Evolutionary conservation across 192 early-diverging fungal genomes (phyloP).

Genomic region (Mortierella claussenii): DNA sequence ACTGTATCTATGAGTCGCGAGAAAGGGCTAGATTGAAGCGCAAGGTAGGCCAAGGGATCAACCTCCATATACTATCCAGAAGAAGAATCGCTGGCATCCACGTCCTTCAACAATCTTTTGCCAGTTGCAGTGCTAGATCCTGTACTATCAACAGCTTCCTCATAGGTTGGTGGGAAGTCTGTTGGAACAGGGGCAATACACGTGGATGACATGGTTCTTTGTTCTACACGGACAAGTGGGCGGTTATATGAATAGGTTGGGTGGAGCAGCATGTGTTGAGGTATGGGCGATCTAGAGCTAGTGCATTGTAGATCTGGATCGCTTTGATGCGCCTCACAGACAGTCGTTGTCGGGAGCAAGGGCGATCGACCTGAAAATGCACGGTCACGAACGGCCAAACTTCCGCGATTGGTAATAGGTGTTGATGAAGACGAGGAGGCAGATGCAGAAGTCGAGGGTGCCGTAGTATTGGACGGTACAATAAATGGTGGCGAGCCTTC

Average conservation of each 20-base stretch:
- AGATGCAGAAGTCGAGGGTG: not conserved
- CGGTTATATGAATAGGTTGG: constrained; percentile 12
- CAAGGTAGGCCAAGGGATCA: no score
- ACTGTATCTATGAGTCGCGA: no score
- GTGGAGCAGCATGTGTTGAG: constrained; percentile 38
- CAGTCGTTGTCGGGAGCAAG: not conserved
- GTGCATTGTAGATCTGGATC: not conserved
- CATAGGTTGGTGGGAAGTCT: constrained; percentile 43
- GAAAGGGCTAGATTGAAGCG: no score
- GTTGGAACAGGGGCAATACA: not conserved
- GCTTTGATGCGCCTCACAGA: no score
- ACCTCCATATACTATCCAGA: no score
- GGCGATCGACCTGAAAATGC: not conserved
- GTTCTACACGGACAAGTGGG: not conserved
- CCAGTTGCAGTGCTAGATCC: constrained; percentile 1
- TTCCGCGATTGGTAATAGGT: no score
- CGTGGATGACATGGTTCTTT: not conserved
- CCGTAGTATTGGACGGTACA: not conserved
- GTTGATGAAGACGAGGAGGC: not conserved
- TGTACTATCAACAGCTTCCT: constrained; percentile 24
- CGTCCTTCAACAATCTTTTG: not conserved
- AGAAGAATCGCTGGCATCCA: no score
- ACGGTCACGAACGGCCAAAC: not conserved
- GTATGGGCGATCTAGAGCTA: constrained; percentile 6
- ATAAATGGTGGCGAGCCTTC: not conserved